Conservation (phyloP, 2,329 filamentous ascomycete species). For the Ceratocystis variospora region DNA sequence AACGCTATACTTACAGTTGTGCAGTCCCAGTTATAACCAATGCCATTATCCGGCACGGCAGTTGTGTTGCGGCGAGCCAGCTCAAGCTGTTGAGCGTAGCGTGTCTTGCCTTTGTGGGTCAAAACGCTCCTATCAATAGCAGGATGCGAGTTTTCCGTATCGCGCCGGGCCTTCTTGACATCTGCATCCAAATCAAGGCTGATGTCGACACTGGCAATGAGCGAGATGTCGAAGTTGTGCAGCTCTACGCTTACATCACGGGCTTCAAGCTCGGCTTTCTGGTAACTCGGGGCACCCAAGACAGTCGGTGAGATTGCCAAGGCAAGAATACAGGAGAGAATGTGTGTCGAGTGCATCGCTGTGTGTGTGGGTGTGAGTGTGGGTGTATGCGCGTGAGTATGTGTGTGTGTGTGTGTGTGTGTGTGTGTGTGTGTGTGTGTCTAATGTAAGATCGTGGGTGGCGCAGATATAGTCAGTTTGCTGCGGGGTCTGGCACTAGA, state of each 20-base stretch:
- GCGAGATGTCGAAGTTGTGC: neutral
- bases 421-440: neutral
- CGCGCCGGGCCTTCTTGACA: neutral
- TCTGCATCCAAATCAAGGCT: neutral
- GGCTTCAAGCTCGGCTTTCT: neutral
- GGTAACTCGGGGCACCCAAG: neutral
- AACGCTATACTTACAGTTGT: constrained; percentile 11
- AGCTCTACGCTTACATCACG: neutral
- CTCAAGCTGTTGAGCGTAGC: neutral
- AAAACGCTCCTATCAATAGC: neutral
- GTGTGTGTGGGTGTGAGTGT: neutral
- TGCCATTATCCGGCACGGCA: neutral
- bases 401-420: neutral
- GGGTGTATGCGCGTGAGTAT: neutral
- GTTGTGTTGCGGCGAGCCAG: neutral
- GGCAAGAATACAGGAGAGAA: constrained; percentile 2
- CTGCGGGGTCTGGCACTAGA: neutral
- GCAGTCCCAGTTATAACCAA: constrained; percentile 18
- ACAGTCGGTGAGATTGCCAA: neutral
- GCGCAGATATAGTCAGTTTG: neutral
- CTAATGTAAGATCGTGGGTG: too few species aligned
- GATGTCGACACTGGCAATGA: neutral
- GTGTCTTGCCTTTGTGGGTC: neutral
- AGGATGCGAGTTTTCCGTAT: neutral
- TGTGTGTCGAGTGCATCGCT: constrained; percentile 2